Base-by-base conservation (phyloP, 73 alveolate species). In the Halteria grandinella region DNA sequence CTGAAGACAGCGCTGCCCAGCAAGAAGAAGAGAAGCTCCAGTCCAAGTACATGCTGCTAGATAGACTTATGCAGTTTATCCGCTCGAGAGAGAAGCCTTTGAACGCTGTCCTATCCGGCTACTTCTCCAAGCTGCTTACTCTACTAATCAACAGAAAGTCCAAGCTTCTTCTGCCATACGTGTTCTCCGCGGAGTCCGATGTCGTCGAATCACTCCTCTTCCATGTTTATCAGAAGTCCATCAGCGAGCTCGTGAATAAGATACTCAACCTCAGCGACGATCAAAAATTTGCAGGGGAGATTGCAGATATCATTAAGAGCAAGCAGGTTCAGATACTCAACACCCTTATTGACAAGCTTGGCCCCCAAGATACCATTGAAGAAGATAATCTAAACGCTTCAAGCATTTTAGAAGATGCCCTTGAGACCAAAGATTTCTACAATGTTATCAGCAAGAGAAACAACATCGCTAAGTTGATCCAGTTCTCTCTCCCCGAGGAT, bases 61-160 rank as follows among this genome's bases (percentile, higher is more conserved):
- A 72, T 23, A 49, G 64, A 31, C 73, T 83, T 17, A 51, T 83
- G 66, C 69, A 60, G 21, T 83, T 83, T 60, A 18, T 83, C 36
- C 25, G 80, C 31, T 34, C 74, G 12, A 70, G 59, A 5, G 87
- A 57, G 10, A 69, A 59, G 34, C 91, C 80, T 7, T 47, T 72
- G 31, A 83, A 83, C 79, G 79, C 92, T 5, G 92, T 83, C 18
- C 49, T 83, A 14, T 74, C 87, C 20, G 92, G 92, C 8, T 83
- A 83, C 51, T 83, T 83, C 69, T 41, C 75, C 49, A 83, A 83
- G 60, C 64, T 83, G 31, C 45, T 83, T 31, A 50, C 60, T 40
- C 23, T 64, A n/a, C 75, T 83, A 23, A 47, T 83, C 60, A 51
- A 51, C 53, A 23, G 73, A 33, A 83, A 74, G 63, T 52, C 69